These are phyloP conservation scores for Ampelocalamus luodianensis DNA, from an alignment of 176 grass and related monocot genomes.

Conservation along the genomic window DNA sequence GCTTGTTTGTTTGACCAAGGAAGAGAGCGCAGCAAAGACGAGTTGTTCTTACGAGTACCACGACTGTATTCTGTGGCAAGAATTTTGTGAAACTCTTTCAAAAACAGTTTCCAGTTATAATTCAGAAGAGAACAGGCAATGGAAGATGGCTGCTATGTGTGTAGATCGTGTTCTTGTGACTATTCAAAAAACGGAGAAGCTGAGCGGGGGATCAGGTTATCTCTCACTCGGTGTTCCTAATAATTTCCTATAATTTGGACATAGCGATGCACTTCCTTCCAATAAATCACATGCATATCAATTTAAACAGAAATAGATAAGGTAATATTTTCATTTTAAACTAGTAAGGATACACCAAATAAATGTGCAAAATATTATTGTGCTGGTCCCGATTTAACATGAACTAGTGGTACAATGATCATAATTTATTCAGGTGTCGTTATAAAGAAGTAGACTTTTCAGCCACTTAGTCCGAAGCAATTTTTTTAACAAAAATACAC, in stretches of 20 bases:
- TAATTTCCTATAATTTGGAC: background rate
- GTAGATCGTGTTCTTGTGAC: background rate
- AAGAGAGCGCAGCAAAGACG: background rate
- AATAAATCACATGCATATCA: background rate
- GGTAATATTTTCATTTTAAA: constrained; percentile 19
- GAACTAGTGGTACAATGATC: constrained; percentile 32
- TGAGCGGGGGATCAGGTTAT: background rate
- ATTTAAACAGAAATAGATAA: background rate
- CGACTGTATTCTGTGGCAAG: background rate
- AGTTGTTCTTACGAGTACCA: background rate
- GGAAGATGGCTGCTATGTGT: constrained; percentile 1
- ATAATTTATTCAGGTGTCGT: constrained; percentile 12
- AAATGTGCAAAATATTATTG: constrained; percentile 15
- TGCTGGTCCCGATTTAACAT: constrained; percentile 11
- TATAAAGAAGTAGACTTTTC: constrained; percentile 24
- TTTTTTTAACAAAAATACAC: background rate
- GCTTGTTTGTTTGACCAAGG: constrained; percentile 26
- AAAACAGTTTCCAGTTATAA: constrained; percentile 12
- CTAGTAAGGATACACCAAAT: background rate
- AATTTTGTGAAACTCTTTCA: background rate
- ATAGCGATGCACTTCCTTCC: constrained; percentile 27
- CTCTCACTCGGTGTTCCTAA: constrained; percentile 19
- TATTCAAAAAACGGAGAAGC: background rate
- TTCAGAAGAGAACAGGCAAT: background rate
- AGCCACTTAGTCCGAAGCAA: background rate